phyloP scores from a whole-genome alignment of 345 rosid genomes.

The Euphorbia tirucalli region DNA sequence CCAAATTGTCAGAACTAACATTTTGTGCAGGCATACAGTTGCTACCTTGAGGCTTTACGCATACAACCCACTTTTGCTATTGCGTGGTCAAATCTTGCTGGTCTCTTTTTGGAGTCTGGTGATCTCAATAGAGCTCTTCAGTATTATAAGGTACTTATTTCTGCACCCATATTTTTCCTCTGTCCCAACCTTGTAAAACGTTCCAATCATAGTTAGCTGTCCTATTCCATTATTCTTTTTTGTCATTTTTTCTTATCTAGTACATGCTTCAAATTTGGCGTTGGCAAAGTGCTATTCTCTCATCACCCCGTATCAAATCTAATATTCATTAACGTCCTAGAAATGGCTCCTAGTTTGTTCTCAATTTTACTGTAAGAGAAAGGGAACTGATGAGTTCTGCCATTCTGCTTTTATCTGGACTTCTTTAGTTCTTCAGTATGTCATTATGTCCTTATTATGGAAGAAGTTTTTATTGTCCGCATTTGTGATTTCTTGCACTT shows the following conservation, averaged over 20 bases:
- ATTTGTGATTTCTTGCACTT: background rate
- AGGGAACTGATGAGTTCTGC: too few relatives aligned
- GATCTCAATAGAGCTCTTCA: slow-evolving; percentile 90
- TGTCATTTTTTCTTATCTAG: background rate
- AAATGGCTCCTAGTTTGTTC: background rate
- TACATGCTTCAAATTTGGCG: background rate
- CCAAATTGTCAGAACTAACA: slow-evolving; percentile 67
- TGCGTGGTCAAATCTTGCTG: slow-evolving; percentile 99
- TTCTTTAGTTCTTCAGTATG: background rate
- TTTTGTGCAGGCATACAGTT: slow-evolving; percentile 97
- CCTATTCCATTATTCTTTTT: background rate
- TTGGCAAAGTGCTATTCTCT: background rate
- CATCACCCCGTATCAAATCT: background rate
- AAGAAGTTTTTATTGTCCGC: background rate
- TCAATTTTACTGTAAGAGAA: background rate
- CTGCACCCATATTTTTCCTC: background rate
- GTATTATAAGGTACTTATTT: slow-evolving; percentile 73
- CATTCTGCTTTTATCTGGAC: background rate
- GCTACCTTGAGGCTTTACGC: slow-evolving; percentile 90
- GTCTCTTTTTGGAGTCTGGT: slow-evolving; percentile 97
- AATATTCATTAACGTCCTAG: background rate
- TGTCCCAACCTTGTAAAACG: background rate
- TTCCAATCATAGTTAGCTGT: background rate
- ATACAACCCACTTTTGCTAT: slow-evolving; percentile 97
- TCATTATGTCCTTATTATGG: background rate